phyloP scores from a whole-genome alignment of 2,329 filamentous ascomycete genomes.

The Colletotrichum sojae region DNA sequence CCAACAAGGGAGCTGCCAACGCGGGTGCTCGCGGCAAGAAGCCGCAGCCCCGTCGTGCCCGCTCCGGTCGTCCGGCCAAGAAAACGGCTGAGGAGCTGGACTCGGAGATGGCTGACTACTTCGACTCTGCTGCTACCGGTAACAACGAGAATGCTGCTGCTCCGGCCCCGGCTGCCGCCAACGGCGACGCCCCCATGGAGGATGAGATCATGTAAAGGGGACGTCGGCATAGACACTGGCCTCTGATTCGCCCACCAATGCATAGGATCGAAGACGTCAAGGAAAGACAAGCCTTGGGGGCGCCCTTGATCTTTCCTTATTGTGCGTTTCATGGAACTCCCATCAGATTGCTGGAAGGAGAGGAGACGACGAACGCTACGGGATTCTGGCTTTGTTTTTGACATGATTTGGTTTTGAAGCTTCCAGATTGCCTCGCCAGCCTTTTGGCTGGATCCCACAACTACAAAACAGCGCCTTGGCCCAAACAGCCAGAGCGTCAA shows the following conservation, averaged over 20 bases:
- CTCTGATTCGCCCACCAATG: slow-evolving; percentile 9
- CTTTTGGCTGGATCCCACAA: slow-evolving; percentile 26
- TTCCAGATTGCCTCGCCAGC: slow-evolving; percentile 34
- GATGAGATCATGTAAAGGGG: slow-evolving; percentile 70
- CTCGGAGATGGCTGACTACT: slow-evolving; percentile 98
- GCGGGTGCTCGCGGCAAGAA: slow-evolving; percentile 65
- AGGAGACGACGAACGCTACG: slow-evolving; percentile 23
- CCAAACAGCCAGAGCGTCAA: slow-evolving; percentile 14
- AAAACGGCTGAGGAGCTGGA: slow-evolving; percentile 98
- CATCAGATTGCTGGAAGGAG: slow-evolving; percentile 36
- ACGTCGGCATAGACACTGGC: not conserved
- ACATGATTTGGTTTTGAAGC: slow-evolving; percentile 36
- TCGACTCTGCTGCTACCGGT: slow-evolving; percentile 65
- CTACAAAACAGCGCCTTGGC: slow-evolving; percentile 22
- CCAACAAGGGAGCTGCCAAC: slow-evolving; percentile 57
- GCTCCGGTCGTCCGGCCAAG: slow-evolving; percentile 77
- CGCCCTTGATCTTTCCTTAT: slow-evolving; percentile 30
- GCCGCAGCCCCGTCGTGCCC: slow-evolving; percentile 64
- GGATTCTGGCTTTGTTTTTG: slow-evolving; percentile 36
- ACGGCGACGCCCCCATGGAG: slow-evolving; percentile 75
- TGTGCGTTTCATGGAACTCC: slow-evolving; percentile 26
- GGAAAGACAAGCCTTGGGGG: slow-evolving; percentile 8
- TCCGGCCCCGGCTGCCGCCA: slow-evolving; percentile 59
- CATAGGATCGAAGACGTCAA: slow-evolving; percentile 10
- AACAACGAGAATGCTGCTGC: slow-evolving; percentile 61